These are phyloP conservation scores for Cornus florida DNA, from an alignment of 148 eudicot species.

Conservation along the genomic window DNA sequence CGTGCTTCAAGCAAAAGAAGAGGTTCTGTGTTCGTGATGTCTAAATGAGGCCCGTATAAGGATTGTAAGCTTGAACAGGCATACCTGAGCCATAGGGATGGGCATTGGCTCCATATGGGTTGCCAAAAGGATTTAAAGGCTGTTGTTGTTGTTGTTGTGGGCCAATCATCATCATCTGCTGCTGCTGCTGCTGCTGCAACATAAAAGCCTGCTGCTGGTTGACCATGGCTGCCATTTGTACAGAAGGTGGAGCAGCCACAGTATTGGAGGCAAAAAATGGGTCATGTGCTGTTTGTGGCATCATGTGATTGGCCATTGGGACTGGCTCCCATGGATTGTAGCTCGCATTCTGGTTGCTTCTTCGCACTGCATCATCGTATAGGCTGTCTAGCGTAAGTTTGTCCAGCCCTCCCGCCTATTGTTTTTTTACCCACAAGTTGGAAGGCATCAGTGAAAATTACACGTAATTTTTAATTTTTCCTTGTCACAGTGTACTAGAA, in stretches of 20 bases:
- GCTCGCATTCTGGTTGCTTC: slow-evolving; percentile 72
- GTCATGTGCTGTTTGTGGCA: slow-evolving; percentile 46
- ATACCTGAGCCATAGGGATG: slow-evolving; percentile 63
- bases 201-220: slow-evolving; percentile 70
- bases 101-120: slow-evolving; percentile 39
- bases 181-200: slow-evolving; percentile 62
- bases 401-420: slow-evolving; percentile 87
- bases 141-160: slow-evolving; percentile 43
- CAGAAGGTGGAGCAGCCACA: slow-evolving; percentile 55
- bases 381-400: slow-evolving; percentile 84
- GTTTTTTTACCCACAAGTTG: slow-evolving; percentile 2
- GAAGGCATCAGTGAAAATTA: not conserved
- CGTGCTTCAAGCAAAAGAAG: not conserved
- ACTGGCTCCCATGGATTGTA: slow-evolving; percentile 88
- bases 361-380: slow-evolving; percentile 89
- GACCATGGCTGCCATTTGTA: slow-evolving; percentile 82
- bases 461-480: not conserved
- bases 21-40: not conserved
- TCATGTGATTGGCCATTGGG: slow-evolving; percentile 49
- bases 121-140: slow-evolving; percentile 60
- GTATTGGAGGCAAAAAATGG: slow-evolving; percentile 71
- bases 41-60: slow-evolving; percentile 68
- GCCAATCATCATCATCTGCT: slow-evolving; percentile 58
- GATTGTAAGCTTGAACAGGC: slow-evolving; percentile 72
- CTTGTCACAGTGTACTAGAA: not conserved